These are phyloP conservation scores for Wilcoxina mikolae DNA, from an alignment of 495 filamentous ascomycete genomes.

Conservation along the genomic window DNA sequence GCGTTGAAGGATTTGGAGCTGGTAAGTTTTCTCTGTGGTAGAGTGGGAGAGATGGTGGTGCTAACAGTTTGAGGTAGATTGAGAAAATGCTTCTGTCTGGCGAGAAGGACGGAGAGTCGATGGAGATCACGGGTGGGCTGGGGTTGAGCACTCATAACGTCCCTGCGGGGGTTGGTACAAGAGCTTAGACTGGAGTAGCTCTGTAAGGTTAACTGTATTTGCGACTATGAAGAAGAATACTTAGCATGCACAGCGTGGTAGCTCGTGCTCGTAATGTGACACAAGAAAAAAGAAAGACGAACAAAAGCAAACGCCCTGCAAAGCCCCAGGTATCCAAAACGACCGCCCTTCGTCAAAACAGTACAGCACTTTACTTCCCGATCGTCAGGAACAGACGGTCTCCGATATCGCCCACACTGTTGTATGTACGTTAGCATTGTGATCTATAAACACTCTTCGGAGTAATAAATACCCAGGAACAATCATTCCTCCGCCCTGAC, in stretches of 20 bases:
- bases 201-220: too few species aligned
- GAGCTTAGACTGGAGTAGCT: too few species aligned
- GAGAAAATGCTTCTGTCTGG: constrained; percentile 23
- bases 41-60: not conserved
- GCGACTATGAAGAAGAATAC: too few species aligned
- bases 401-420: constrained; percentile 52
- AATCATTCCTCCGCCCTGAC: constrained; percentile 68
- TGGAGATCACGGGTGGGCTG: constrained; percentile 11
- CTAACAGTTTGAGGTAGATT: constrained; percentile 12
- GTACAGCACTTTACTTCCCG: constrained; percentile 49
- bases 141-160: not conserved
- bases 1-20: constrained; percentile 58
- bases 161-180: not conserved
- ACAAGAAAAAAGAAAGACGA: too few species aligned
- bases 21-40: constrained; percentile 22
- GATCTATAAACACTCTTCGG: too few species aligned
- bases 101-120: constrained; percentile 13
- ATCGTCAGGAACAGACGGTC: constrained; percentile 85
- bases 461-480: constrained; percentile 52
- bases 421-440: too few species aligned
- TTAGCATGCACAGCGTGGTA: too few species aligned
- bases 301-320: not conserved
- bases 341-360: not conserved
- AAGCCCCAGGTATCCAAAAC: not conserved
- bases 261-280: too few species aligned